Evolutionary conservation across 176 grass and related monocot genomes (phyloP).

Genomic region (Areca catechu): DNA sequence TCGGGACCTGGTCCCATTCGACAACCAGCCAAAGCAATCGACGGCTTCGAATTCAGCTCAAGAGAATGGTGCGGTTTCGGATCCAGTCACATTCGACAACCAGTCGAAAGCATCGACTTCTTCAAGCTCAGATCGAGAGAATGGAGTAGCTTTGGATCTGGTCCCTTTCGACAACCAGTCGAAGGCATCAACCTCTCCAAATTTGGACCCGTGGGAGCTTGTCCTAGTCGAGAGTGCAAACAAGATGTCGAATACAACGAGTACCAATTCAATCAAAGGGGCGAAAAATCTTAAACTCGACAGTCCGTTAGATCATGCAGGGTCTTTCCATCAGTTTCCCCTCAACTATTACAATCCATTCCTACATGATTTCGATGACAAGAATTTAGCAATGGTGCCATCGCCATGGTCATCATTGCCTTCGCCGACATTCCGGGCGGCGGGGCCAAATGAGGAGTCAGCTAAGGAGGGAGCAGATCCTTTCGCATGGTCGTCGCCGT

Average conservation of each 20-base stretch:
- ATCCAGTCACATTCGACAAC: no score
- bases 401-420: not conserved
- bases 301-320: not conserved
- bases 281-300: not conserved
- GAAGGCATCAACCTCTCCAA: no score
- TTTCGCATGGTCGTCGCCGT: no score
- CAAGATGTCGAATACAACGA: slow-evolving; percentile 1
- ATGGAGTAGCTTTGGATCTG: no score
- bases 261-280: not conserved
- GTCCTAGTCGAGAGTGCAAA: slow-evolving; percentile 5
- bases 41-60: no score
- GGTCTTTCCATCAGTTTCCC: not conserved
- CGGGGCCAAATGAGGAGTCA: not conserved
- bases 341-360: slow-evolving; percentile 12
- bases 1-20: no score
- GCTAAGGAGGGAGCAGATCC: not conserved
- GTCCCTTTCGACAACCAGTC: no score
- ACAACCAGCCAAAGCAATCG: no score
- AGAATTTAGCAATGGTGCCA: not conserved
- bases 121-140: no score
- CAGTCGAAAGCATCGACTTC: no score
- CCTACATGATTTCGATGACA: slow-evolving; percentile 3
- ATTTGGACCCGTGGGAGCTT: no score
- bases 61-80: no score
- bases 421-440: not conserved